phyloP scores from a whole-genome alignment of 805 yeast genomes.

The Wickerhamomyces tratensis region DNA sequence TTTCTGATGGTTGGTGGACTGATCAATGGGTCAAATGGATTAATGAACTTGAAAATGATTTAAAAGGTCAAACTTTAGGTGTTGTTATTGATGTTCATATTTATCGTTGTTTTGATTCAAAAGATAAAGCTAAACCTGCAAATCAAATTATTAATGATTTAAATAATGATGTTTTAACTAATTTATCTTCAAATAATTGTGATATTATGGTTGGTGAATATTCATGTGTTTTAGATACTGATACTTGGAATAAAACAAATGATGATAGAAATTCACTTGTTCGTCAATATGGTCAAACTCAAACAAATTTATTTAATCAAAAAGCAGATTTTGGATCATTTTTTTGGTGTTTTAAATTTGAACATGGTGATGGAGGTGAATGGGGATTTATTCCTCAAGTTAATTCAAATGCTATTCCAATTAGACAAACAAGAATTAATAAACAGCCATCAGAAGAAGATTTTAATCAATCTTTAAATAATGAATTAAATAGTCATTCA shows the following conservation, averaged over 20 bases:
- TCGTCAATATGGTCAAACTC: slow-evolving; percentile 48
- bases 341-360: slow-evolving; percentile 89
- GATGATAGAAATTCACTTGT: slow-evolving; percentile 48
- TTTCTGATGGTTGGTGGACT: slow-evolving; percentile 95
- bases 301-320: slow-evolving; percentile 34
- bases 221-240: slow-evolving; percentile 76
- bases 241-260: slow-evolving; percentile 52
- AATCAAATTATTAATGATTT: slow-evolving; percentile 53
- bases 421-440: slow-evolving; percentile 16
- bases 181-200: slow-evolving; percentile 35
- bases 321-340: slow-evolving; percentile 63
- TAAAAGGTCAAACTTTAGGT: slow-evolving; percentile 34
- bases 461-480: slow-evolving; percentile 29
- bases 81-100: slow-evolving; percentile 77
- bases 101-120: slow-evolving; percentile 77
- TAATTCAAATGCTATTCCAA: slow-evolving; percentile 46
- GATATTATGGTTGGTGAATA: slow-evolving; percentile 85
- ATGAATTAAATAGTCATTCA: slow-evolving; percentile 36
- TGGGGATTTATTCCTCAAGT: slow-evolving; percentile 87
- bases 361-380: slow-evolving; percentile 89
- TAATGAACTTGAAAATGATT: slow-evolving; percentile 24
- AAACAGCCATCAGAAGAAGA: slow-evolving; percentile 30
- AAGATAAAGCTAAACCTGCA: slow-evolving; percentile 59
- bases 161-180: slow-evolving; percentile 36
- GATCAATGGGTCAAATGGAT: slow-evolving; percentile 69